Evolutionary conservation across 768 basidiomycete species (phyloP), one percentile per base, ranked within the genome.

Genomic region (Suillus bovinus): DNA sequence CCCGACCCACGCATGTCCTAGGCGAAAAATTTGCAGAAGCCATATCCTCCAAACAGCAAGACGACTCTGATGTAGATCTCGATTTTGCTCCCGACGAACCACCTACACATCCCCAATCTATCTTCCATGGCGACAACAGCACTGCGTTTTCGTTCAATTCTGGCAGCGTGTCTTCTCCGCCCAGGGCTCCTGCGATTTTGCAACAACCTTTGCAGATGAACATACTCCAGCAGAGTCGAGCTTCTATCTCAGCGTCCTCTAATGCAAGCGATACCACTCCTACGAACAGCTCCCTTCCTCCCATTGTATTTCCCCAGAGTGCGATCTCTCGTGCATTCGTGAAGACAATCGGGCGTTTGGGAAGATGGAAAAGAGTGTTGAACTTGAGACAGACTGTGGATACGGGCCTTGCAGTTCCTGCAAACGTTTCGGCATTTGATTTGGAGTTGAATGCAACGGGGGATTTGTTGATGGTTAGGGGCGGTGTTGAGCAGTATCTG

Each of bases 311-410:
- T 14, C 83, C 86, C 1, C 86, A 89, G 59, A 86, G 81, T 67
- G 80, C 87, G 0, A 77, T 94, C 17, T 91, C 90, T 0, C 83
- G 91, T 1, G 90, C 84, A 13, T 84, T 95, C 53, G 87, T 91
- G 59, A 89, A 86, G 74, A 93, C 93, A 3, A 87, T 94, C 33
- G 91, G 93, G 5, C 83, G 90, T 6, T 76, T 96, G 20, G 93
- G 93, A 2, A 79, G 90, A 11, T 90, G 93, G 90, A 90, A 83
- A 69, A 86, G 93, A 7, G 91, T 91, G 33, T 72, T 94, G 58
- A 87, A 90, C 66, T 75, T 78, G 39, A 72, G 81, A 6, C 71
- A 72, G 27, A 67, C 73, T 22, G 65, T 76, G 42, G 74, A 76
- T 39, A 75, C 80, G 22, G 76, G 75, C 8, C 71, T 77, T 13